Percentiles rank a stretch among this genome's conserved stretches.
Evolutionary conservation across 495 filamentous ascomycete species (phyloP).

Genomic region (Terfezia claveryi): DNA sequence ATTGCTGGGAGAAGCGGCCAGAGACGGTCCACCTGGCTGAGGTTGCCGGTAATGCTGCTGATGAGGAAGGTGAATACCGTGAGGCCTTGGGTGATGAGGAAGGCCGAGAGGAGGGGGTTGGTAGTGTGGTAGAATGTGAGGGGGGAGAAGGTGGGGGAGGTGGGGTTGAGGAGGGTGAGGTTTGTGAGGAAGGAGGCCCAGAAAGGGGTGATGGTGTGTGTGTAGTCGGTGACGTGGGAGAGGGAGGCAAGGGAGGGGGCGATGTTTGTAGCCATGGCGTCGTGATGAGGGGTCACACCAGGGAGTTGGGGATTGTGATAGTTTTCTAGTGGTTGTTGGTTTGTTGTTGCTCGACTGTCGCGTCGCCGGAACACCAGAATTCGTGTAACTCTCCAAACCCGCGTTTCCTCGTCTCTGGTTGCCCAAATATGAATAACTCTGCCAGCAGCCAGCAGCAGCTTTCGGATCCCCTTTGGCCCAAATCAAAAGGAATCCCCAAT

Average conservation of each 20-base stretch:
- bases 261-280: neutral
- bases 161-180: conserved; percentile 35
- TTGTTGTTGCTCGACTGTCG: no score
- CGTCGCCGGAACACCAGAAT: no score
- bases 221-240: conserved; percentile 49
- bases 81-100: conserved; percentile 46
- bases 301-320: no score
- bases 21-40: conserved; percentile 75
- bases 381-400: no score
- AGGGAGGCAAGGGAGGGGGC: conserved; percentile 48
- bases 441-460: no score
- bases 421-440: no score
- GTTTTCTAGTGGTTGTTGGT: no score
- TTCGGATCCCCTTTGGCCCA: no score
- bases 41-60: conserved; percentile 75
- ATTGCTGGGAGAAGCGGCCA: conserved; percentile 79
- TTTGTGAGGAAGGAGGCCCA: conserved; percentile 42
- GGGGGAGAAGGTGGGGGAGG: conserved; percentile 30
- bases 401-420: no score
- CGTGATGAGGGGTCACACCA: no score
- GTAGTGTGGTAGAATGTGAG: conserved; percentile 53
- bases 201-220: conserved; percentile 48
- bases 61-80: conserved; percentile 45
- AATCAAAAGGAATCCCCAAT: no score
- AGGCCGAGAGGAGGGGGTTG: conserved; percentile 62